Evolutionary conservation across 345 rosid species (phyloP).

Genomic region (Psidium guajava): DNA sequence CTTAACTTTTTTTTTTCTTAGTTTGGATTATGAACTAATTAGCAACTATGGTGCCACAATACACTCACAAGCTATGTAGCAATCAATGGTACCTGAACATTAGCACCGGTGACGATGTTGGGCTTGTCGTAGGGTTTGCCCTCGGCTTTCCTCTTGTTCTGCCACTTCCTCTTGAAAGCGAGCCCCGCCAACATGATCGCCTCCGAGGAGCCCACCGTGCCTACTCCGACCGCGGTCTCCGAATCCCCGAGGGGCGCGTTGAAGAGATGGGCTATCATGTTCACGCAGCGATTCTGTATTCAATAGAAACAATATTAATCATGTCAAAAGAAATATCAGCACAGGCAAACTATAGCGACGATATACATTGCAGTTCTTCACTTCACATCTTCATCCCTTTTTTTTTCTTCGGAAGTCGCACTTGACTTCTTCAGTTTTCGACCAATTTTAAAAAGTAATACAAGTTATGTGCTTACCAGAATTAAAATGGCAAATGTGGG

Average conservation of each 20-base stretch:
- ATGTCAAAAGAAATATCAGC: background rate
- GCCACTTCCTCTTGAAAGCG: slow-evolving; percentile 47
- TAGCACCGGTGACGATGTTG: slow-evolving; percentile 50
- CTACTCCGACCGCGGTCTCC: slow-evolving; percentile 35
- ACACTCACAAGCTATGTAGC: background rate
- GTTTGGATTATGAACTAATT: background rate
- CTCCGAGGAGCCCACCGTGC: slow-evolving; percentile 46
- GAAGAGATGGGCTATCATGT: slow-evolving; percentile 46
- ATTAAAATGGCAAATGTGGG: background rate
- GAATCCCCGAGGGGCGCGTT: slow-evolving; percentile 39
- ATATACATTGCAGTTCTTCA: background rate
- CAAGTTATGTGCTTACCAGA: background rate
- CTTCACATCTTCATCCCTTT: background rate
- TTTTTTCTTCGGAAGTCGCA: background rate
- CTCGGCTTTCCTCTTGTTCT: slow-evolving; percentile 30
- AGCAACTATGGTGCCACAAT: background rate
- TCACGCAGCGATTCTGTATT: slow-evolving; percentile 40
- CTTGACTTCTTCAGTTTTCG: background rate
- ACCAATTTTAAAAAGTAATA: background rate
- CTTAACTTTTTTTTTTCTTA: too few relatives aligned
- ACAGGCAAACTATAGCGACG: background rate
- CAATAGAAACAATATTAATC: background rate
- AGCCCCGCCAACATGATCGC: slow-evolving; percentile 47
- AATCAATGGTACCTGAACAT: slow-evolving; percentile 25
- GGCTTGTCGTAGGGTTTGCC: slow-evolving; percentile 37